These are phyloP conservation scores for Populus hybrid DNA, from an alignment of 441 rosid species.

Conservation along the genomic window DNA sequence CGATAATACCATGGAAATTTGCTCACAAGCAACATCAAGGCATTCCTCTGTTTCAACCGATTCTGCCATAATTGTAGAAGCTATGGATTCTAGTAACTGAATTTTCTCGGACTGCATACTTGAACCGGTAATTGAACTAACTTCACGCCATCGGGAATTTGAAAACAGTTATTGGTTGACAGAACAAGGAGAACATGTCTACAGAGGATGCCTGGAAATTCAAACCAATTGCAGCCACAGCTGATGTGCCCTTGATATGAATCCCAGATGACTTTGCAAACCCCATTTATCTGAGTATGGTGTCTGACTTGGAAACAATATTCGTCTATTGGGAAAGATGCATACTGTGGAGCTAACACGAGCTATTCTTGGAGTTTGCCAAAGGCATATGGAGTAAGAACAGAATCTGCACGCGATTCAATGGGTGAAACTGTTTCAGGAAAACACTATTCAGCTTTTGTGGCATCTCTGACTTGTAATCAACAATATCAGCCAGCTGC, in stretches of 20 bases:
- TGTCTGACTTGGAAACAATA: constrained; percentile 50
- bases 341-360: constrained; percentile 57
- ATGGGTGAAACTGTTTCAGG: constrained; percentile 64
- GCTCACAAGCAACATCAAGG: constrained; percentile 52
- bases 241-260: constrained; percentile 48
- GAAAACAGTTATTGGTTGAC: constrained; percentile 57
- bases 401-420: constrained; percentile 52
- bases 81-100: constrained; percentile 50
- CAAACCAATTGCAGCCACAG: constrained; percentile 54
- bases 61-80: constrained; percentile 41
- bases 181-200: constrained; percentile 57
- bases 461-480: constrained; percentile 37
- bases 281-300: constrained; percentile 44
- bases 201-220: constrained; percentile 63
- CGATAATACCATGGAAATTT: constrained; percentile 36
- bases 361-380: constrained; percentile 57
- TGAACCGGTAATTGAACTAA: constrained; percentile 20
- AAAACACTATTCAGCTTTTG: constrained; percentile 35
- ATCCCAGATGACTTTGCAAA: constrained; percentile 51
- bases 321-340: constrained; percentile 49
- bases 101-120: constrained; percentile 36
- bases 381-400: constrained; percentile 58
- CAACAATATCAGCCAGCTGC: constrained; percentile 47
- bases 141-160: constrained; percentile 55
- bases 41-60: constrained; percentile 51